Evolutionary conservation across 1,139 yeast genomes (phyloP), one percentile per base, ranked within the genome.

Genomic region (Meyerozyma carpophila): DNA sequence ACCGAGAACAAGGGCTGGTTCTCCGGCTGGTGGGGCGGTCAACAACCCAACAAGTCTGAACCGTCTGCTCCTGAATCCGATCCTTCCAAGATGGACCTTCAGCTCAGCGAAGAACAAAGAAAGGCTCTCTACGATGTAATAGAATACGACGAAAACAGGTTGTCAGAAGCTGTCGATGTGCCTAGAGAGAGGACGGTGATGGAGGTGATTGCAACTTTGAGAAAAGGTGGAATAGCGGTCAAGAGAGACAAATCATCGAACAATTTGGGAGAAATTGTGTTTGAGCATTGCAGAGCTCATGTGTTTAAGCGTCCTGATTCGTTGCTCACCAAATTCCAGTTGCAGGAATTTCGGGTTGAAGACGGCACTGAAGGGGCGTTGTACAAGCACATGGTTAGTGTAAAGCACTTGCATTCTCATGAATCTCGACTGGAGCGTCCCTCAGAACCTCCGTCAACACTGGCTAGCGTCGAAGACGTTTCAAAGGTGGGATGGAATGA

Each of bases 91-190:
- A 52, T 73, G 28, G 64, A 66, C 10, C 65, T 84, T 53, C 70
- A 81, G 1, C 56, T 73, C 37, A 56, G 67, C 8, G 86, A 82
- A 21, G 89, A 83, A 48, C 93, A 86, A 54, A 70, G 83, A 50
- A 73, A 89, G 58, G 98, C 94, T 44, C 73, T 93, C 13, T 91
- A 89, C 58, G 96, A 89, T 49, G 95, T 97, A 0, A 93, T 94
- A 50, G 99, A 91, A 49, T 91, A 85, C 66, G 88, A 90, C 54
- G 96, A 90, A 49, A 69, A 78, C 26, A 75, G 77, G 0, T 56
- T 79, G 0, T 51, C 71, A 0, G 78, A 78, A 13, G 65, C 82
- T 0, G 68, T 84, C 10, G 85, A 84, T 50, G 58, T 86, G 2
- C 96, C 97, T 0, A 75, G 81, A 42, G 94, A 90, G 48, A 73